phyloP scores from a whole-genome alignment of 768 basidiomycete genomes.

The Calocera viscosa region DNA sequence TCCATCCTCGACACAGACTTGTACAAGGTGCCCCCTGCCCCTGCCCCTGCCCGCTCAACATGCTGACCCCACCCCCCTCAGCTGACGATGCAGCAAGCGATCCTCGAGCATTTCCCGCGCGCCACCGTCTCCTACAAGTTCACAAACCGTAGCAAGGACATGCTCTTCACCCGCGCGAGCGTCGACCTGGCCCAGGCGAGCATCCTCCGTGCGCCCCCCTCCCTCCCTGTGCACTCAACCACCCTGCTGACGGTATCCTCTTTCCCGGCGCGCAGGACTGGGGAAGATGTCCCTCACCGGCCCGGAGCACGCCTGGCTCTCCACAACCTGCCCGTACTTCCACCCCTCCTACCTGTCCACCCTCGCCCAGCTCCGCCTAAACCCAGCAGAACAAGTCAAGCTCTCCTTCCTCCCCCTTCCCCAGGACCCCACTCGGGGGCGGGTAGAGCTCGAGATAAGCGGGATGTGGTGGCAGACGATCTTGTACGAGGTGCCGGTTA shows the following conservation, averaged over 20 bases:
- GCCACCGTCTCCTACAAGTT: slow-evolving; percentile 62
- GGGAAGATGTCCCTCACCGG: slow-evolving; percentile 44
- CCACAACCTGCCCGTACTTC: slow-evolving; percentile 60
- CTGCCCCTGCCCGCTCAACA: slow-evolving; percentile 4
- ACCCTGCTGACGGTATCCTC: neutral
- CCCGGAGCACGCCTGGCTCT: slow-evolving; percentile 57
- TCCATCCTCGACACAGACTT: slow-evolving; percentile 87
- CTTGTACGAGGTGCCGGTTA: slow-evolving; percentile 90
- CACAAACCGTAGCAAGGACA: slow-evolving; percentile 57
- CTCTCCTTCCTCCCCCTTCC: slow-evolving; percentile 48
- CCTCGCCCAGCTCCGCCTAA: slow-evolving; percentile 54
- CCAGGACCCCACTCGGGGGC: slow-evolving; percentile 40
- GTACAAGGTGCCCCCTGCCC: slow-evolving; percentile 57
- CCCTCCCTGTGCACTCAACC: neutral
- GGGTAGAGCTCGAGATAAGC: slow-evolving; percentile 54
- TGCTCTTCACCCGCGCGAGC: slow-evolving; percentile 53
- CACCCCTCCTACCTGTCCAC: slow-evolving; percentile 59
- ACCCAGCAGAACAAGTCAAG: slow-evolving; percentile 53
- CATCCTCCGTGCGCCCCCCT: slow-evolving; percentile 39
- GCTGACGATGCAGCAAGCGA: slow-evolving; percentile 94
- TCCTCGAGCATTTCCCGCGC: slow-evolving; percentile 63
- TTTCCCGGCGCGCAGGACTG: slow-evolving; percentile 49
- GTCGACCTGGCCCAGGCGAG: slow-evolving; percentile 46
- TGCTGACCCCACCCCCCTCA: slow-evolving; percentile 24
- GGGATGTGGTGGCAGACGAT: slow-evolving; percentile 79